Evolutionary conservation across 2,329 filamentous ascomycete species (phyloP).

Genomic region (Exophiala lecanii-corni): DNA sequence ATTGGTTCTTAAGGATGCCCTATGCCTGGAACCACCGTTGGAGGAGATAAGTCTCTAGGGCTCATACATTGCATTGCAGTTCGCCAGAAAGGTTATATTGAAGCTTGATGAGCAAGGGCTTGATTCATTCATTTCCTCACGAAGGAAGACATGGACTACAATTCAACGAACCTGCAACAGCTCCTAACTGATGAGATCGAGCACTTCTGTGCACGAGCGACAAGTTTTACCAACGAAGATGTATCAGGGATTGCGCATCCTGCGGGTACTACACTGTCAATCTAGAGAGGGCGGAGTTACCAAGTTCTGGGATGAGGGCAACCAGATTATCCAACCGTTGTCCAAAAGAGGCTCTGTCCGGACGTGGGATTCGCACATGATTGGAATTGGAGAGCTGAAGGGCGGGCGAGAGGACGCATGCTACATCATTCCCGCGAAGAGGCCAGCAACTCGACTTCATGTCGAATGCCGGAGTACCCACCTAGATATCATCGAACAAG

Average conservation of each 20-base stretch:
- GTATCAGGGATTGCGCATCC: not conserved
- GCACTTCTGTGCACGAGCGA: not conserved
- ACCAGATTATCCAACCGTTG: not conserved
- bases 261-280: not conserved
- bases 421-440: no score
- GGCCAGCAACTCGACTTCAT: no score
- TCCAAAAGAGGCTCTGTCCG: not conserved
- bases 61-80: not conserved
- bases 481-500: no score
- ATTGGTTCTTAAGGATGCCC: not conserved
- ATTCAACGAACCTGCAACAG: not conserved
- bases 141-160: not conserved
- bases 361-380: not conserved
- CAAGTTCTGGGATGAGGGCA: not conserved
- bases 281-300: not conserved
- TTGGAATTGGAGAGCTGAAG: not conserved
- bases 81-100: not conserved
- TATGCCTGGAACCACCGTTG: not conserved
- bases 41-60: conserved; percentile 1
- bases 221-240: not conserved
- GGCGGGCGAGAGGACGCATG: no score
- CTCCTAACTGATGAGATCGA: not conserved
- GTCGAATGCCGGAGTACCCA: no score
- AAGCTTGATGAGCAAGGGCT: not conserved
- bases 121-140: not conserved